A percentile compares a stretch with the other conserved stretches of the same genome.
Evolutionary conservation across 2,329 filamentous ascomycete genomes (phyloP).

Genomic region (Mycosphaerella sp.): DNA sequence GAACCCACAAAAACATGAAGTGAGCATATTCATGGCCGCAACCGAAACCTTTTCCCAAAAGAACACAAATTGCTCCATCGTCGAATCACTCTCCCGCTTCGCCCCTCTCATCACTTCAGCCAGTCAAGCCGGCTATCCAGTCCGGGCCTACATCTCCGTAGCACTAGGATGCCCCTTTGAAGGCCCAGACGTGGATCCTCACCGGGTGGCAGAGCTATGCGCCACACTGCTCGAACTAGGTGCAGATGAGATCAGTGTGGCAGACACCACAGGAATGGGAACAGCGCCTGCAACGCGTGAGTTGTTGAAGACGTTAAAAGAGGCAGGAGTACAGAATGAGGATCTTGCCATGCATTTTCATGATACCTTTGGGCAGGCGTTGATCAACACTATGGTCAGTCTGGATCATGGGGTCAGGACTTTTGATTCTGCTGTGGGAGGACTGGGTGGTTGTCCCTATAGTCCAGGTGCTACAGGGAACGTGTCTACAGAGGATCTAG

Average conservation of each 20-base stretch:
- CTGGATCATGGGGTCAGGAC: slow-evolving; percentile 70
- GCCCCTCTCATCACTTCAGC: slow-evolving; percentile 61
- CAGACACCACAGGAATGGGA: slow-evolving; percentile 87
- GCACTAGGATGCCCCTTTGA: slow-evolving; percentile 75
- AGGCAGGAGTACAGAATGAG: slow-evolving; percentile 61
- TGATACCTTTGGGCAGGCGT: slow-evolving; percentile 77
- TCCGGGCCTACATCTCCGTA: slow-evolving; percentile 74
- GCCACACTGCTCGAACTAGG: slow-evolving; percentile 70
- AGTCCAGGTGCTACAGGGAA: slow-evolving; percentile 82
- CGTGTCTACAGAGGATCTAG: slow-evolving; percentile 75
- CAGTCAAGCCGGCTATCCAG: slow-evolving; percentile 58
- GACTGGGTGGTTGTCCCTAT: slow-evolving; percentile 78
- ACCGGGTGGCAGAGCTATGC: slow-evolving; percentile 57
- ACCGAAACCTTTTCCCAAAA: slow-evolving; percentile 73
- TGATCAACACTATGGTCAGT: slow-evolving; percentile 73
- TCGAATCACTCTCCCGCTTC: slow-evolving; percentile 65
- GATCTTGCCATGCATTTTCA: slow-evolving; percentile 78
- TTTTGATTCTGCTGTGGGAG: slow-evolving; percentile 74
- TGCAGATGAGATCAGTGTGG: slow-evolving; percentile 82
- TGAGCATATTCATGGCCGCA: slow-evolving; percentile 75
- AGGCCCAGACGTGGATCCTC: slow-evolving; percentile 54
- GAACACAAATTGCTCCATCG: slow-evolving; percentile 76
- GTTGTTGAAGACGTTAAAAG: slow-evolving; percentile 57
- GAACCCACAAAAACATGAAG: slow-evolving; percentile 47
- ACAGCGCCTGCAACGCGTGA: slow-evolving; percentile 64